Conservation (phyloP, 495 filamentous ascomycete genomes). For the Podospora anserina region DNA sequence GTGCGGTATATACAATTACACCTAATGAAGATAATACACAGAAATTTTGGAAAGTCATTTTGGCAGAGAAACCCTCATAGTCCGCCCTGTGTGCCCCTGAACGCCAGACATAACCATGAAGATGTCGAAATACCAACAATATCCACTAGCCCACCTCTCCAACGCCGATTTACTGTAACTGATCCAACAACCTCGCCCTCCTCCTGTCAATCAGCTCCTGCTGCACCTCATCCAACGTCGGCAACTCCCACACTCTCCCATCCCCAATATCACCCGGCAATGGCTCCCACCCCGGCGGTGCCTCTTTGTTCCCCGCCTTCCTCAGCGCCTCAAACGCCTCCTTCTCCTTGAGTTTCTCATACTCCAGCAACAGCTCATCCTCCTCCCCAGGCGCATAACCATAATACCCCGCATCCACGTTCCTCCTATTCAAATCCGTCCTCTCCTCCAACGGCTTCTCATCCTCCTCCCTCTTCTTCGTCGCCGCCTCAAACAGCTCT, state of each 20-base stretch:
- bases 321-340: slow-evolving; percentile 67
- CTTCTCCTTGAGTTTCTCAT: slow-evolving; percentile 79
- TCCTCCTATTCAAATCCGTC: slow-evolving; percentile 64
- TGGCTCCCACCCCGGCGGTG: slow-evolving; percentile 69
- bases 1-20: neutral
- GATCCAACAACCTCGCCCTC: slow-evolving; percentile 72
- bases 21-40: neutral
- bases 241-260: slow-evolving; percentile 79
- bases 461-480: slow-evolving; percentile 50
- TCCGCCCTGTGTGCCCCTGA: slow-evolving; percentile 14
- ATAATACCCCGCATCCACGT: slow-evolving; percentile 93
- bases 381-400: slow-evolving; percentile 94
- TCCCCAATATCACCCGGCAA: slow-evolving; percentile 85
- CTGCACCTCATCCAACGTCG: slow-evolving; percentile 83
- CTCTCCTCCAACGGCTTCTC: slow-evolving; percentile 59
- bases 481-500: slow-evolving; percentile 84
- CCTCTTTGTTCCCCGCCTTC: slow-evolving; percentile 33
- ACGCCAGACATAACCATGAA: slow-evolving; percentile 26
- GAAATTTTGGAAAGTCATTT: neutral
- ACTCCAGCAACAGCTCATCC: slow-evolving; percentile 76
- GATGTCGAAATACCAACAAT: slow-evolving; percentile 20
- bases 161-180: slow-evolving; percentile 26
- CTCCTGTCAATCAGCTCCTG: slow-evolving; percentile 88
- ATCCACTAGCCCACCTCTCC: neutral
- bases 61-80: neutral